Conservation (phyloP, 2,329 filamentous ascomycete species). For the Fusarium oligoseptatum region DNA sequence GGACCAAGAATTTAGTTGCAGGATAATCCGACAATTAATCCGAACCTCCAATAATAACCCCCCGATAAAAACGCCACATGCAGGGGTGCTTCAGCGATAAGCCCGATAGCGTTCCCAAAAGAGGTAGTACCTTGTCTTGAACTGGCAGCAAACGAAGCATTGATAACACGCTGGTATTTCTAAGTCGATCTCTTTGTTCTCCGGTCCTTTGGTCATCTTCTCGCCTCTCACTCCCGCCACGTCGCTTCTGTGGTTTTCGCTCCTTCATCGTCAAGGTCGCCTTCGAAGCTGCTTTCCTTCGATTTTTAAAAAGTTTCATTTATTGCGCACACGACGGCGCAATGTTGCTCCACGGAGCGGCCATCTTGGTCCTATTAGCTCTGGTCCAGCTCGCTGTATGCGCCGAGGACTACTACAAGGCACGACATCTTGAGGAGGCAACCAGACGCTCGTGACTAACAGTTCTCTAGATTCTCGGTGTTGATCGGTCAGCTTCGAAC, state of each 20-base stretch:
- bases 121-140: constrained; percentile 21
- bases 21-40: constrained; percentile 42
- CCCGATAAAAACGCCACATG: constrained; percentile 40
- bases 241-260: constrained; percentile 5
- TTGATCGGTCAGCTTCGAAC: constrained; percentile 84
- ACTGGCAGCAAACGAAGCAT: constrained; percentile 17
- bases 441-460: constrained; percentile 12
- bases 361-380: constrained; percentile 65
- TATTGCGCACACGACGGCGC: constrained; percentile 42
- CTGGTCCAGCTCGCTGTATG: constrained; percentile 68
- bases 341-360: constrained; percentile 67
- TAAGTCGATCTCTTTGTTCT: constrained; percentile 28
- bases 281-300: background rate
- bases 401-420: constrained; percentile 85
- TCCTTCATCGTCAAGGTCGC: constrained; percentile 15
- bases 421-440: constrained; percentile 48
- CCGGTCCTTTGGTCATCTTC: background rate
- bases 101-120: constrained; percentile 22
- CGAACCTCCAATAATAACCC: constrained; percentile 34
- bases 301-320: constrained; percentile 13
- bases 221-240: constrained; percentile 17
- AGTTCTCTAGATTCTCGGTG: constrained; percentile 75
- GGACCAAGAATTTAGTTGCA: constrained; percentile 16
- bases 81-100: constrained; percentile 38
- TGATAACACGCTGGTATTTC: constrained; percentile 56